phyloP scores from a whole-genome alignment of 1,139 yeast genomes.

The Saccharomyces hybrid region DNA sequence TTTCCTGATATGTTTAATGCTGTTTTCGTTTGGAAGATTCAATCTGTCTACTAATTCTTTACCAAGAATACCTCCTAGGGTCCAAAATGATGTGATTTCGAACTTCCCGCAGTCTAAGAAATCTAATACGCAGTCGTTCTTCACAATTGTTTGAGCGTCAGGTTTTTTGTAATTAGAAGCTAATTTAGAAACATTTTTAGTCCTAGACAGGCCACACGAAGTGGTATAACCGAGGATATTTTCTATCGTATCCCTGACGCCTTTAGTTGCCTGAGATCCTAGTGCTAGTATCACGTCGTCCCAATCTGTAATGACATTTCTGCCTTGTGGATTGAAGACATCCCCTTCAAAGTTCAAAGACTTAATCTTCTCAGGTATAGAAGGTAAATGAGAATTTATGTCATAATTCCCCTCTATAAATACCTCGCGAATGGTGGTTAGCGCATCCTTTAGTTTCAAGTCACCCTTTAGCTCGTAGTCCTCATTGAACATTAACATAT shows the following conservation, averaged over 20 bases:
- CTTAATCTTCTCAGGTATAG: constrained; percentile 39
- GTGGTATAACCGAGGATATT: constrained; percentile 69
- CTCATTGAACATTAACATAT: constrained; percentile 26
- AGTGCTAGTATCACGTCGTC: constrained; percentile 67
- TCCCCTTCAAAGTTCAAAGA: constrained; percentile 19
- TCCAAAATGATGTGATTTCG: constrained; percentile 70
- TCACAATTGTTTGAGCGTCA: constrained; percentile 70
- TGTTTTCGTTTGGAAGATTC: constrained; percentile 36
- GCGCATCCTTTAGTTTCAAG: constrained; percentile 3
- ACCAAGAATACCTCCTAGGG: constrained; percentile 88
- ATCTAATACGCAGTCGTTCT: constrained; percentile 39
- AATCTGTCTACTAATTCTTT: constrained; percentile 44
- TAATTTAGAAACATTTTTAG: constrained; percentile 74
- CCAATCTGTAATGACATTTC: constrained; percentile 53
- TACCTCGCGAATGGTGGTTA: constrained; percentile 11
- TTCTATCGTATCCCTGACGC: constrained; percentile 48
- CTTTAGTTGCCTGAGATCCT: constrained; percentile 53
- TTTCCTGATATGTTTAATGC: constrained; percentile 44
- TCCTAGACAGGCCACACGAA: constrained; percentile 78
- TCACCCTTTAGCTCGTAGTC: constrained; percentile 32
- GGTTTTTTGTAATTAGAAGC: constrained; percentile 87
- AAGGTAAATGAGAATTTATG: constrained; percentile 39
- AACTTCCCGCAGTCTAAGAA: constrained; percentile 49
- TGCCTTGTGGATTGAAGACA: constrained; percentile 15
- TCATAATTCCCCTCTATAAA: constrained; percentile 23